Evolutionary conservation across 306 rosid species (phyloP), one percentile per base, ranked within the genome.

Genomic region (Casuarina glauca): DNA sequence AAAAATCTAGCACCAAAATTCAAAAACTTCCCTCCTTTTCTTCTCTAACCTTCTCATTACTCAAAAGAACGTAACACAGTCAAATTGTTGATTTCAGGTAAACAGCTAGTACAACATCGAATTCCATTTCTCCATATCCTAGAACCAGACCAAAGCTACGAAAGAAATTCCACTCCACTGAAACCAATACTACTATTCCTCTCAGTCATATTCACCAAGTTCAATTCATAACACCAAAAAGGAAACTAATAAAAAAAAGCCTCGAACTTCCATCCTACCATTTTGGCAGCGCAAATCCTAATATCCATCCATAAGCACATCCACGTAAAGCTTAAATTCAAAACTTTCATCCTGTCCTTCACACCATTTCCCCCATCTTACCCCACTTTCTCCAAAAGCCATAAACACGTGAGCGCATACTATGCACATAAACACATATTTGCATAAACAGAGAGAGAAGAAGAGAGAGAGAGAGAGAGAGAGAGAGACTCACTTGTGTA

Each of bases 401-500:
- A 41, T 45, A 61, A 35, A 51, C 54, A 51, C 60, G 9, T 4
- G 26, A 58, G 26, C 58, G 9, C 64, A 26, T 58, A 58, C 38
- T 19, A 26, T 10, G 51, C 43, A 63, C 4, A 72, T n/a, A 69
- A 41, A 26, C 44, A 69, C 75, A 39, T 9, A 49, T 20, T 63
- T 7, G 26, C 42, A 51, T 42, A 41, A 41, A 12, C 12, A 70
- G 9, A 66, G 8, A 69, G 10, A 44, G 35, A 16, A 10, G 69
- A 0, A 51, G 1, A 68, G 43, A 68, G 51, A 82, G 63, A 38
- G 53, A 51, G 1, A 68, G 43, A 68, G 51, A 82, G 63, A 38
- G 53, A 43, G 69, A 45, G 53, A 35, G 7, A 26, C 89, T 87
- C 69, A 93, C 98, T 60, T 88, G 79, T 91, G 97, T 79, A 88